Evolutionary conservation across 2,329 filamentous ascomycete genomes (phyloP), one percentile per base, ranked within the genome.

Genomic region (Nothopassalora personata): DNA sequence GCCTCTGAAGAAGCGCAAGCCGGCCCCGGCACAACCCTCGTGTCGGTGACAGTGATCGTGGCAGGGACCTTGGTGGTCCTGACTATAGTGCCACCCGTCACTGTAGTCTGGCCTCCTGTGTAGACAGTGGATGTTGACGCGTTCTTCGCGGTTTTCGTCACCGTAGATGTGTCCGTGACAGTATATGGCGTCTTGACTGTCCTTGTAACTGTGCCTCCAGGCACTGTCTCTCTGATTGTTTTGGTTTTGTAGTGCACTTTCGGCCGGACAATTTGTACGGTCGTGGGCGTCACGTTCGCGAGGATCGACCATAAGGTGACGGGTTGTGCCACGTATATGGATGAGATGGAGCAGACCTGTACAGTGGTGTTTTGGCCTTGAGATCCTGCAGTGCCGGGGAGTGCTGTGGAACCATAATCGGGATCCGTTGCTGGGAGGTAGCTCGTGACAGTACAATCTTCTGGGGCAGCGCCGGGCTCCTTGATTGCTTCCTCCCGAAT

Each of bases 211-310:
- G 39, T 43, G n/a, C 39, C 39, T 15, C 39, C 39, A n/a, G 34
- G 10, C 9, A 23, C 36, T 28, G 36, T 28, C n/a, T n/a, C 19
- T 18, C 39, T 55, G 18, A 48, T 15, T 18, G 55, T 52, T 18
- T 46, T 43, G 7, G 28, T 8, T 15, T 28, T 52, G 15, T 27
- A n/a, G 30, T 46, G 10, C 1, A 27, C 43, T 7, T 8, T n/a
- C n/a, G 2, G 6, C 27, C 46, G 19, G 4, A 56, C 13, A 7
- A 19, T 50, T 15, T 18, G 19, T 13, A 50, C 33, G 18, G 54
- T 56, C 27, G 54, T 56, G n/a, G 54, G 54, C 11, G 54, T 56
- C 43, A 49, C 28, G 23, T 56, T 56, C 15, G 54, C 54, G 46
- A 56, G 15, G 30, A 56, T 56, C n/a, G 28, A 18, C 27, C 28